Evolutionary conservation across 1,139 yeast species (phyloP), one percentile per base, ranked within the genome.

Genomic region (Yamadazyma kanchanaburiensis): DNA sequence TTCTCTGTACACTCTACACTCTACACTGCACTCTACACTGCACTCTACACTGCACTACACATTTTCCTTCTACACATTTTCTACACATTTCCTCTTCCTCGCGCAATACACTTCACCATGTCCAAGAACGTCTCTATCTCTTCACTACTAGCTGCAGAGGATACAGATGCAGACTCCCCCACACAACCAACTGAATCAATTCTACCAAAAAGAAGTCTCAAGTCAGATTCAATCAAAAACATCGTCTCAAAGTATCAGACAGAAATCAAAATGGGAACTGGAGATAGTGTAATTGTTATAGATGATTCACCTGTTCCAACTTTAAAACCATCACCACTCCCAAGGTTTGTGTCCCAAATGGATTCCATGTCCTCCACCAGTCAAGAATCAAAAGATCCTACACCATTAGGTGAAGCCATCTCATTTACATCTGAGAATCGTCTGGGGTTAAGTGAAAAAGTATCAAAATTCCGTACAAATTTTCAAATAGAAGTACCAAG

Each of bases 381-480:
- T 7, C 19, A 12, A 8, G 23, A 8, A 8, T 6, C 11, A 7
- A 21, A 21, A n/a, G 6, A 8, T 6, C 6, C 8, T 8, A 12
- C 12, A 8, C 6, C 8, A 11, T 8, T 8, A 6, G 23, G n/a
- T 4, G 15, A 9, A 20, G 22, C 14, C 7, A 25, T 15, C 15
- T 12, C 15, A 14, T 24, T 21, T 20, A 12, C 34, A n/a, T 22
- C 25, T 6, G 19, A 14, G 10, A 22, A 15, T 4, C 11, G 16
- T 8, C 28, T 21, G 5, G 32, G 24, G 24, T 24, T 35, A 13
- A 24, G 31, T 9, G 31, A 35, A 6, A 54, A 53, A 23, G 49
- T 62, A 27, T 53, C 50, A 32, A 48, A 49, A 37, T 63, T 56
- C 40, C 66, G 60, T 38, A 58, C 69, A 0, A 51, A 46, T 29